Percentiles rank a stretch among this genome's conserved stretches.
phyloP scores from a whole-genome alignment of 2,329 filamentous ascomycete genomes.

The Ustilaginoidea virens region DNA sequence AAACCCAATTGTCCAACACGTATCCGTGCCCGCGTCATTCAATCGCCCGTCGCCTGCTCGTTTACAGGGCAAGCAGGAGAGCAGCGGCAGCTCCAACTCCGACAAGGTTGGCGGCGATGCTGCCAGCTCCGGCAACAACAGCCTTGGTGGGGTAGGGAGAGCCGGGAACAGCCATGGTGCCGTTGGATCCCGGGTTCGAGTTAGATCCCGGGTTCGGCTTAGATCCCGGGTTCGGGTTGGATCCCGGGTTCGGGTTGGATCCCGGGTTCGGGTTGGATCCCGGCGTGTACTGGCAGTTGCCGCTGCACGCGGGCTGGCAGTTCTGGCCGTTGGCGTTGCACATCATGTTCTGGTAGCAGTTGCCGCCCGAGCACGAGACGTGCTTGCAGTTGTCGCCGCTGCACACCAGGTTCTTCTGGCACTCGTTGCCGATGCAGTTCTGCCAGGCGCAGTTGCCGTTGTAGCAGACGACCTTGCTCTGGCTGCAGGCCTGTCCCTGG shows the following conservation, averaged over 20 bases:
- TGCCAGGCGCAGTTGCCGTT: conserved; percentile 15
- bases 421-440: conserved; percentile 14
- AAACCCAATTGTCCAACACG: neutral
- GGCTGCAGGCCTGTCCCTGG: conserved; percentile 9
- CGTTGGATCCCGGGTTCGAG: conserved; percentile 1
- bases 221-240: conserved; percentile 2
- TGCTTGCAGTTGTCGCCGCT: conserved; percentile 14
- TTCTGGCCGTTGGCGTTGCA: conserved; percentile 11
- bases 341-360: conserved; percentile 15
- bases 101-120: conserved; percentile 8
- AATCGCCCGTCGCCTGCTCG: neutral
- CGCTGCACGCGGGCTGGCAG: conserved; percentile 7
- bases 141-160: neutral
- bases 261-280: no score
- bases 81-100: conserved; percentile 11
- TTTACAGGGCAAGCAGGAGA: conserved; percentile 11
- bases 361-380: conserved; percentile 13
- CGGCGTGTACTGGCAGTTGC: conserved; percentile 2
- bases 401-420: conserved; percentile 19
- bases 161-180: conserved; percentile 1
- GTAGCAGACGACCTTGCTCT: conserved; percentile 19
- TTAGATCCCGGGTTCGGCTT: conserved; percentile 3
- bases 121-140: conserved; percentile 8
- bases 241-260: conserved; percentile 2
- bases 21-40: neutral